Evolutionary conservation across 345 rosid species (phyloP).

Genomic region (Murraya koenigii): DNA sequence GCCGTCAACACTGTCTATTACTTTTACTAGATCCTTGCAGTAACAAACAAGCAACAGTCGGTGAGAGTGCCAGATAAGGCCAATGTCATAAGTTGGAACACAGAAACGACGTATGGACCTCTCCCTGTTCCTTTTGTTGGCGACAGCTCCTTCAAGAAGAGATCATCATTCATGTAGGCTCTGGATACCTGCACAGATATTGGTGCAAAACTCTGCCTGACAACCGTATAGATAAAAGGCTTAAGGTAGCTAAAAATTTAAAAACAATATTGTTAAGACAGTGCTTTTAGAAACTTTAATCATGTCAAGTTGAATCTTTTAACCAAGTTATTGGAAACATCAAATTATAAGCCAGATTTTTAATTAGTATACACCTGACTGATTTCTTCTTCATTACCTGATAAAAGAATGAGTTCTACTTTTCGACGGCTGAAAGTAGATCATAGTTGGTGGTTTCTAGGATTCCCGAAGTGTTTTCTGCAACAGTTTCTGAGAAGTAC

Average conservation of each 20-base stretch:
- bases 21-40: slow-evolving; percentile 22
- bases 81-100: slow-evolving; percentile 35
- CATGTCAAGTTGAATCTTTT: too few relatives aligned
- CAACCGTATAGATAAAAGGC: too few relatives aligned
- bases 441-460: slow-evolving; percentile 14
- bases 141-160: slow-evolving; percentile 26
- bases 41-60: slow-evolving; percentile 20
- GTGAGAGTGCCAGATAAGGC: slow-evolving; percentile 33
- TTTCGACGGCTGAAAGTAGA: slow-evolving; percentile 25
- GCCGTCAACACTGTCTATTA: slow-evolving; percentile 33
- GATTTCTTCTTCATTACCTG: slow-evolving; percentile 14
- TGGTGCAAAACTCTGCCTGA: background rate
- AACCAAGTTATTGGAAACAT: too few relatives aligned
- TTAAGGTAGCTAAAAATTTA: too few relatives aligned
- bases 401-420: slow-evolving; percentile 23
- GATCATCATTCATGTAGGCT: slow-evolving; percentile 17
- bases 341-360: too few relatives aligned
- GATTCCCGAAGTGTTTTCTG: background rate
- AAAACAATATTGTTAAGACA: too few relatives aligned
- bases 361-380: too few relatives aligned
- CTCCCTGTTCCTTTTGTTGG: slow-evolving; percentile 29
- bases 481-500: background rate
- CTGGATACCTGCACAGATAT: slow-evolving; percentile 19
- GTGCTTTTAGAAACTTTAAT: too few relatives aligned
- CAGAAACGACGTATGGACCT: slow-evolving; percentile 15